Evolutionary conservation across 1,284 basidiomycete species (phyloP).

Genomic region (Papiliotrema flavescens): DNA sequence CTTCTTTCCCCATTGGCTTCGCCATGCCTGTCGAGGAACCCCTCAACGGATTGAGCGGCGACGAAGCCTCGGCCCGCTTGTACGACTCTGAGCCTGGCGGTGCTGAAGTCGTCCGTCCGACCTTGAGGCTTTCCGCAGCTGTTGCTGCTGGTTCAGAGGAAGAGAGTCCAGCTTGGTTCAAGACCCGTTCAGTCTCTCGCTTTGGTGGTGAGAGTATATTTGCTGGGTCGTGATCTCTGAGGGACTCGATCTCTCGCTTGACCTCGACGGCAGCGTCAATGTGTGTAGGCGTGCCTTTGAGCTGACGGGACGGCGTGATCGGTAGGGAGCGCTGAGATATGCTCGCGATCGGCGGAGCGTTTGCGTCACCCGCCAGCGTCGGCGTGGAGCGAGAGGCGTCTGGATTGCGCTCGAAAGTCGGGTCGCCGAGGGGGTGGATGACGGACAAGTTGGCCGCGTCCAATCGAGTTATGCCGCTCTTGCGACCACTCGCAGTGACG

Average conservation of each 20-base stretch:
- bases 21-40: not conserved
- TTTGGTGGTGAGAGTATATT: slow-evolving; percentile 28
- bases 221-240: not conserved
- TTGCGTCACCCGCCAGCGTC: not conserved
- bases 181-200: slow-evolving; percentile 21
- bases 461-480: not conserved
- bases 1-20: not conserved
- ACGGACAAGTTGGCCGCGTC: slow-evolving; percentile 15
- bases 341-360: no score
- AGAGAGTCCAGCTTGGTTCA: slow-evolving; percentile 15
- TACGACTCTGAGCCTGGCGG: slow-evolving; percentile 6
- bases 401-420: slow-evolving; percentile 5
- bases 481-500: not conserved
- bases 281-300: slow-evolving; percentile 37
- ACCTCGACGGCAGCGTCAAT: slow-evolving; percentile 17
- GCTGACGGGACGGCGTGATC: slow-evolving; percentile 16
- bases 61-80: not conserved
- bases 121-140: slow-evolving; percentile 1
- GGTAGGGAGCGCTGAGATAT: not conserved
- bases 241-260: not conserved
- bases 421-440: slow-evolving; percentile 8
- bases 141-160: not conserved
- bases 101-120: slow-evolving; percentile 14
- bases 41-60: not conserved
- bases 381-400: not conserved